These are phyloP conservation scores for Phoma sp. DNA, from an alignment of 2,329 filamentous ascomycete species.

Conservation along the genomic window DNA sequence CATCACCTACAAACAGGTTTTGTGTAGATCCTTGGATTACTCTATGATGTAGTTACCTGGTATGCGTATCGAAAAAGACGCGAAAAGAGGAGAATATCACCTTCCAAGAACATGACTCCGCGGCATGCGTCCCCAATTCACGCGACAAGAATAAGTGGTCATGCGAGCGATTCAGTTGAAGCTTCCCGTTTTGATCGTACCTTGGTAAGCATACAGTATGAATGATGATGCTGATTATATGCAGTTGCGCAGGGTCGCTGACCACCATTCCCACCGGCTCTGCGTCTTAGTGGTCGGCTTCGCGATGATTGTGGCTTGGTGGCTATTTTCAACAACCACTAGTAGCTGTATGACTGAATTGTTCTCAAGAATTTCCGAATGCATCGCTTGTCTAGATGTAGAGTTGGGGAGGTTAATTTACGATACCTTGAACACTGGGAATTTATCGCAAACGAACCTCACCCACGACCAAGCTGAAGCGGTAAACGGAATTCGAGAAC, in stretches of 20 bases:
- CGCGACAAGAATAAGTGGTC: too few relatives aligned
- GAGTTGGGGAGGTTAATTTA: not conserved
- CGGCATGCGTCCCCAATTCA: too few relatives aligned
- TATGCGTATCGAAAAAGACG: not conserved
- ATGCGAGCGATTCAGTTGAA: not conserved
- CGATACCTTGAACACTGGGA: not conserved
- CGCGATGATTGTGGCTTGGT: not conserved
- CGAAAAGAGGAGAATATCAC: not conserved
- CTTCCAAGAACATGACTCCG: not conserved
- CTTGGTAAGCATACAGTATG: not conserved
- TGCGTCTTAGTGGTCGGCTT: not conserved
- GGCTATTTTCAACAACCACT: constrained; percentile 11
- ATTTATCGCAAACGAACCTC: not conserved
- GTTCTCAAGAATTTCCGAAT: not conserved
- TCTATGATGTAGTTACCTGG: not conserved
- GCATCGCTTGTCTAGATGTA: not conserved
- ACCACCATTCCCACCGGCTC: constrained; percentile 6
- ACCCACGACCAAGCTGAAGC: not conserved
- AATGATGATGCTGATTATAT: constrained; percentile 6
- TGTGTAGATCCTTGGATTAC: not conserved
- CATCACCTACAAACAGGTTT: not conserved
- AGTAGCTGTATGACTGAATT: not conserved
- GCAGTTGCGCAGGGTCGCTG: constrained; percentile 2
- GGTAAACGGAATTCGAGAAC: not conserved
- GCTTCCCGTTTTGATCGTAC: not conserved